phyloP scores from a whole-genome alignment of 495 filamentous ascomycete genomes.

The Parathielavia hyrcaniae region DNA sequence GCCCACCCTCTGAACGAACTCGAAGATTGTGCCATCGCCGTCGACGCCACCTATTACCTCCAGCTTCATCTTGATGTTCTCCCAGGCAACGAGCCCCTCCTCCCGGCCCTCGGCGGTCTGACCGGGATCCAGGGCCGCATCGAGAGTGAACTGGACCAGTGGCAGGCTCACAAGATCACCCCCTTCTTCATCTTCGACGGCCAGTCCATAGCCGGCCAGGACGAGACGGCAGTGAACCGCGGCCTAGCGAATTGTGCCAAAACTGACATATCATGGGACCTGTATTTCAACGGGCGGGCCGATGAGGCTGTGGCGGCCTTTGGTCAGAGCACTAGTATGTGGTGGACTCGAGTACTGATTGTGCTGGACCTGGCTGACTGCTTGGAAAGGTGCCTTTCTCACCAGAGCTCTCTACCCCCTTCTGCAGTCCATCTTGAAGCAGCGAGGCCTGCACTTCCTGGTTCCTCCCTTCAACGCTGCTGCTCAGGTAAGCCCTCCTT shows the following conservation, averaged over 20 bases:
- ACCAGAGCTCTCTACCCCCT: constrained; percentile 60
- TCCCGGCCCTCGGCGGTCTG: constrained; percentile 82
- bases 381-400: constrained; percentile 48
- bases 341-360: background rate
- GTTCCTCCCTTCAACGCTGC: constrained; percentile 87
- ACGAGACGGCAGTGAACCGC: constrained; percentile 44
- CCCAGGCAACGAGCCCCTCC: constrained; percentile 71
- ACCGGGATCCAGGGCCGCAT: constrained; percentile 70
- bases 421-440: constrained; percentile 64
- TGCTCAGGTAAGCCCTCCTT: constrained; percentile 61
- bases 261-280: constrained; percentile 64
- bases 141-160: constrained; percentile 61
- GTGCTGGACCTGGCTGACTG: constrained; percentile 23
- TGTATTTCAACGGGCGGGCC: constrained; percentile 76
- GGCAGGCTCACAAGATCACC: constrained; percentile 57
- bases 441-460: constrained; percentile 66
- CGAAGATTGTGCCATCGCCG: constrained; percentile 65
- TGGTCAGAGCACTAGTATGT: constrained; percentile 64
- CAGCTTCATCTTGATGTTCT: constrained; percentile 61
- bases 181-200: constrained; percentile 89
- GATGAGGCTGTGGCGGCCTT: constrained; percentile 76
- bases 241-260: constrained; percentile 47
- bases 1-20: constrained; percentile 43
- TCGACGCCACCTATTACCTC: constrained; percentile 89
- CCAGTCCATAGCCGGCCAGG: constrained; percentile 64